Evolutionary conservation across 2,329 filamentous ascomycete species (phyloP).

Genomic region (Epichloe uncinata): DNA sequence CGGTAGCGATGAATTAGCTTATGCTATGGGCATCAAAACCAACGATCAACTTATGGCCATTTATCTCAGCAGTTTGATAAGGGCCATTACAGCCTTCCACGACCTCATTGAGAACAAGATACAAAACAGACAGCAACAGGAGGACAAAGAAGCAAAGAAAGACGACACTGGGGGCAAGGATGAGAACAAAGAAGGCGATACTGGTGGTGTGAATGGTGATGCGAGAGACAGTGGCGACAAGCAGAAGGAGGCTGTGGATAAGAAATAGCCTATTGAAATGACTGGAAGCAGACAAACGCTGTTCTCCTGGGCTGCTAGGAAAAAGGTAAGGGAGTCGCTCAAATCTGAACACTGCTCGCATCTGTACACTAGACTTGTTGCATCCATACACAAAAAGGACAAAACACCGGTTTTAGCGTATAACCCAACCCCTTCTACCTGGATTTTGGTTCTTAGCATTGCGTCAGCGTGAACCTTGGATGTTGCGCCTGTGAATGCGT

Average conservation of each 20-base stretch:
- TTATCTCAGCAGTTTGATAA: conserved; percentile 90
- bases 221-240: conserved; percentile 38
- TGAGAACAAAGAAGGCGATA: conserved; percentile 40
- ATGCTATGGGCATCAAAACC: conserved; percentile 97
- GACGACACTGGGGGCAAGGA: conserved; percentile 49
- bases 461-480: background rate
- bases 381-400: background rate
- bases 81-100: conserved; percentile 97
- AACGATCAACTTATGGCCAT: conserved; percentile 99
- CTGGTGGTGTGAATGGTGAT: conserved; percentile 26
- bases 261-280: conserved; percentile 18
- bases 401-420: background rate
- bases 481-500: background rate
- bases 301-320: background rate
- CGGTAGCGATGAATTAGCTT: conserved; percentile 73
- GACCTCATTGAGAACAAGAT: conserved; percentile 99
- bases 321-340: background rate
- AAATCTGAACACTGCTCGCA: background rate
- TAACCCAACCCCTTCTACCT: background rate
- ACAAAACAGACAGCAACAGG: conserved; percentile 92
- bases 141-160: conserved; percentile 85
- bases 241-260: conserved; percentile 45
- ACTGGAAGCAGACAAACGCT: background rate
- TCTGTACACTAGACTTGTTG: background rate
- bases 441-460: background rate